Evolutionary conservation across 805 yeast species (phyloP).

Genomic region (Kluyveromyces nonfermentans): DNA sequence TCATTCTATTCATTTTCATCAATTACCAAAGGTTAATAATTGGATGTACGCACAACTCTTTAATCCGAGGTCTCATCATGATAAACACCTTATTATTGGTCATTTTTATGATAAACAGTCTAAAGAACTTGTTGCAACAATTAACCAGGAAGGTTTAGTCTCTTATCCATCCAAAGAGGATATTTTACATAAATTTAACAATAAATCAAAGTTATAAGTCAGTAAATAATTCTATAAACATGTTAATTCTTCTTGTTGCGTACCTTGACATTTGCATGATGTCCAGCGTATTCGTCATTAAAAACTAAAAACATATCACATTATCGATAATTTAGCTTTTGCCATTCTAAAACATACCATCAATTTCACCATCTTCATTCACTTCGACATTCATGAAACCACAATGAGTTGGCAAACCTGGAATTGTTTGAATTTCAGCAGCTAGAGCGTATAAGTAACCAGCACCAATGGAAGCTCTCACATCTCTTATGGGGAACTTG

Average conservation of each 20-base stretch:
- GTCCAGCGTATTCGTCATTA: neutral
- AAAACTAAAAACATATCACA: neutral
- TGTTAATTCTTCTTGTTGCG: neutral
- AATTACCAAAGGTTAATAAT: conserved; percentile 33
- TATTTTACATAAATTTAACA: neutral
- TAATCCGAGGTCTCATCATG: conserved; percentile 41
- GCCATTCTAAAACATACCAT: conserved; percentile 56
- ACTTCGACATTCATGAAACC: conserved; percentile 85
- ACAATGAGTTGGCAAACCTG: conserved; percentile 77
- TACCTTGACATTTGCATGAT: neutral
- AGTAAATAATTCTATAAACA: neutral
- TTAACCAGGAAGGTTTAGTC: conserved; percentile 56
- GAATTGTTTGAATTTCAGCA: conserved; percentile 79
- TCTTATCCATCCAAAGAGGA: conserved; percentile 9
- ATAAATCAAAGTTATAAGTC: neutral
- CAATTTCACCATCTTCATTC: conserved; percentile 69
- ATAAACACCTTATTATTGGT: conserved; percentile 47
- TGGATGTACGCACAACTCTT: conserved; percentile 45
- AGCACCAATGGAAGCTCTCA: conserved; percentile 71
- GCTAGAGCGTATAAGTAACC: conserved; percentile 80
- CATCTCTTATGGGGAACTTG: conserved; percentile 72
- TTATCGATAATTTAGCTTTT: neutral
- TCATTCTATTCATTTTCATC: conserved; percentile 59
- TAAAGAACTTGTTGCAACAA: conserved; percentile 47
- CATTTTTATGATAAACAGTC: conserved; percentile 41